phyloP scores from a whole-genome alignment of 257 asterid genomes.

The Petrea volubilis region DNA sequence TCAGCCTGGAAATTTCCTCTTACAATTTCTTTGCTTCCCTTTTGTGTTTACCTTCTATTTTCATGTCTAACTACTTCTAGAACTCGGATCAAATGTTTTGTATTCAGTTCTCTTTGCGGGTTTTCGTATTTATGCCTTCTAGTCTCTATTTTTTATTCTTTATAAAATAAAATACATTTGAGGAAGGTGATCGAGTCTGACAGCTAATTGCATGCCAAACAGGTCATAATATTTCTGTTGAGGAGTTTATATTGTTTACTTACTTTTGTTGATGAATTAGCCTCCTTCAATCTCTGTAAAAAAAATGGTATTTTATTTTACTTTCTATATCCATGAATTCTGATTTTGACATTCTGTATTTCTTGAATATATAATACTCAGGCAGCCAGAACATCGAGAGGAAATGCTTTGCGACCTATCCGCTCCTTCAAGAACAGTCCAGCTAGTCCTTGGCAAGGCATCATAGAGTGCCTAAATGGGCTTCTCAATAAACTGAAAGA shows the following conservation, averaged over 20 bases:
- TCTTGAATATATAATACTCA: neutral
- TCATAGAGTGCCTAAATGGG: constrained; percentile 47
- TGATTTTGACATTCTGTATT: neutral
- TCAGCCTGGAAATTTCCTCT: neutral
- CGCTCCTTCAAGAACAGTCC: constrained; percentile 32
- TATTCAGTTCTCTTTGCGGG: neutral
- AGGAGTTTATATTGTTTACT: neutral
- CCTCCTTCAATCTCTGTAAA: neutral
- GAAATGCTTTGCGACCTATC: constrained; percentile 23
- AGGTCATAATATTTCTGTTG: neutral
- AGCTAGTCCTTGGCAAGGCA: constrained; percentile 51
- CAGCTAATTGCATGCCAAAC: neutral
- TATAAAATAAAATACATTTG: neutral
- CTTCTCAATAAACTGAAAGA: constrained; percentile 49
- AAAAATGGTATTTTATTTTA: neutral
- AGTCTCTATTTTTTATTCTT: neutral
- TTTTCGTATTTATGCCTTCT: neutral
- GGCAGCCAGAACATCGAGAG: constrained; percentile 36
- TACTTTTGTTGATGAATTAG: neutral
- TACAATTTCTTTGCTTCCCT: neutral
- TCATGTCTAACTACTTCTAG: neutral
- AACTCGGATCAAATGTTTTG: neutral
- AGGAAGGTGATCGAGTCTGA: neutral
- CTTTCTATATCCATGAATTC: neutral
- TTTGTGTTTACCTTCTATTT: neutral